Evolutionary conservation across 208 protist species (phyloP), one percentile per base, ranked within the genome.

Genomic region (Leishmania turanica): DNA sequence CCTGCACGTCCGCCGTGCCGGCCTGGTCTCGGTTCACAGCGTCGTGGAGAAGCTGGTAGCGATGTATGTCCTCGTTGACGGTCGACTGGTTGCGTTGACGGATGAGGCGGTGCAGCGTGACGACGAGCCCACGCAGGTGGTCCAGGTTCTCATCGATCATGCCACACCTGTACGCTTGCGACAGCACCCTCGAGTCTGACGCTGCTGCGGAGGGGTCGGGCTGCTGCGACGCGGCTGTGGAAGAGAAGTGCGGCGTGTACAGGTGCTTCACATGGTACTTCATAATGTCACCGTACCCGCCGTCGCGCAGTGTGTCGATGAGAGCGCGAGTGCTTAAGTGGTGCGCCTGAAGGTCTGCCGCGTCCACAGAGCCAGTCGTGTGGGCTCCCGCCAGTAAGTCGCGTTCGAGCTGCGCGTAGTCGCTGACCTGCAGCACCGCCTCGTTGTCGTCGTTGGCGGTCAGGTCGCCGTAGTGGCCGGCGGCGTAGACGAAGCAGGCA

Each of bases 11-110:
- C 15, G 95, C 95, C 15, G 92, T 94, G 27, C 92, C 91, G 21
- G 91, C 90, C 79, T 96, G 92, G 84, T 98, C 95, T 76, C 92
- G 91, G 82, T 96, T 96, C 42, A 98, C 93, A 53, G 95, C 92
- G 80, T 98, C 95, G 78, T 95, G 90, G 77, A 98, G 86, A 53
- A 98, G 91, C 64, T 90, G 79, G 62, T 97, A 96, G 75, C 93
- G 94, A 76, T 94, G 91, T 3, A 97, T 87, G 81, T 98, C 95
- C 72, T 98, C 95, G 77, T 95, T 96, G 27, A 98, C 95, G 8
- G 95, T 96, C 21, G 91, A 93, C n/a, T 76, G 75, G 79, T 96
- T 95, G 76, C 93, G 90, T 31, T 89, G 71, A 60, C 89, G 82
- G 49, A 96, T 87, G 58, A 98, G 88, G 2, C 53, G 73, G 42